Conservation (phyloP, 345 rosid genomes). For the Populus deltoides region DNA sequence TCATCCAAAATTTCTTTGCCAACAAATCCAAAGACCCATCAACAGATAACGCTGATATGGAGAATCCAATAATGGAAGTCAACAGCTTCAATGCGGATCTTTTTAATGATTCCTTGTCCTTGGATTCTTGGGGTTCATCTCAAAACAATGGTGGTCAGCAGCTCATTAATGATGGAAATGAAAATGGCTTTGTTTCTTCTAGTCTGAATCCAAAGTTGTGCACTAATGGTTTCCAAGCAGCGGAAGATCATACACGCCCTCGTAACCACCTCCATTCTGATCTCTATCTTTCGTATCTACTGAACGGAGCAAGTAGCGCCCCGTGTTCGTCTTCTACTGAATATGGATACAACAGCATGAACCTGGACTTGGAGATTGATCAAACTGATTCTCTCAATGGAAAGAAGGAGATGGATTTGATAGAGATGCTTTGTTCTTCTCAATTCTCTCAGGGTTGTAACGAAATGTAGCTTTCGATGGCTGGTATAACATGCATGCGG, state of each 20-base stretch:
- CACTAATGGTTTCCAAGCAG: conserved; percentile 5
- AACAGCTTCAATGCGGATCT: conserved; percentile 1
- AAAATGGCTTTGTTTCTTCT: conserved; percentile 17
- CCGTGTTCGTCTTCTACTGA: conserved; percentile 14
- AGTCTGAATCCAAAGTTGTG: conserved; percentile 2
- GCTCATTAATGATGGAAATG: background rate
- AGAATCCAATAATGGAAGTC: background rate
- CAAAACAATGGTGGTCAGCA: conserved; percentile 14
- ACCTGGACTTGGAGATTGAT: conserved; percentile 18
- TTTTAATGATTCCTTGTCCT: conserved; percentile 11
- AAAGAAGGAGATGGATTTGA: conserved; percentile 79
- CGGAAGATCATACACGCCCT: conserved; percentile 7
- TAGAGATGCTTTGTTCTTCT: conserved; percentile 85
- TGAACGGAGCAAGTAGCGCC: conserved; percentile 43
- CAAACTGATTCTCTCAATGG: conserved; percentile 28
- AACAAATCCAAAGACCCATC: conserved; percentile 16
- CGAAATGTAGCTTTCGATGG: background rate
- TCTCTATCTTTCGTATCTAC: conserved; percentile 50
- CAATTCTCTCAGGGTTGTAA: conserved; percentile 33
- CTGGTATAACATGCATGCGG: background rate
- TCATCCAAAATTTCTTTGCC: conserved; percentile 62
- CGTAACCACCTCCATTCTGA: conserved; percentile 50
- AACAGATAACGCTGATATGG: conserved; percentile 18
- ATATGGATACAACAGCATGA: conserved; percentile 9
- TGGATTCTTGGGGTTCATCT: conserved; percentile 9